Base-by-base conservation (phyloP, 2,329 filamentous ascomycete species). In the Cladophialophora psammophila region DNA sequence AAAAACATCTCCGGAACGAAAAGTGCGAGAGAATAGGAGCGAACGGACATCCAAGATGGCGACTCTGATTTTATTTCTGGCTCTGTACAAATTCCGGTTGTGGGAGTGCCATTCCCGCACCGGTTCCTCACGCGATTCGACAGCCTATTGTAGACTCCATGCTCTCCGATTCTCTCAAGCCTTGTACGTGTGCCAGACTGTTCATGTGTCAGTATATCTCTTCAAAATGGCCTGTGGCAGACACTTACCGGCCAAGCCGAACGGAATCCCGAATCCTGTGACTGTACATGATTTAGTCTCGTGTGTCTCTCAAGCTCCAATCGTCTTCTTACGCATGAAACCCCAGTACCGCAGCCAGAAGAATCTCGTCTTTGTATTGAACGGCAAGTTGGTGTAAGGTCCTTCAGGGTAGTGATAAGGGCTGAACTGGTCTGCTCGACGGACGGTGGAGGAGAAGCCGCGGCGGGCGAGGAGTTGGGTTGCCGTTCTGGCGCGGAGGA, bases 351-450 rank as follows among this genome's bases (percentile, higher is more conserved):
- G 87, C 75, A 92, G 70, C 73, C 84, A 87, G 80, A 99, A 99
- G 84, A 86, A 91, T 83, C 89, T 92, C 79, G 90, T 94, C 84
- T 92, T 86, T 74, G 95, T 91, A 87, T 99, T 96, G 89, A 99
- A 99, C 74, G 95, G 95, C 73, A 99, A 83, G 88, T 97, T 98
- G 86, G 87, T 90, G 83, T 93, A 91, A 78, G 94, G 92, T 73
- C 94, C 95, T 86, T 98, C 94, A 75, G 94, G 91, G 86, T 99
- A 99, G 87, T 99, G 95, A 90, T 96, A 97, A 72, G 94, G 94
- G 80, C 92, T 96, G 59, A 61, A 61, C 15, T 42, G 26, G 76
- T 92, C 93, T 18, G 67, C 60, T 50, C 59, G 65, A 79, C 91
- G 83, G 78, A 92, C 92, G 80, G 94, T 96, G 78, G 92, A 89